Evolutionary conservation across 805 yeast species (phyloP).

Genomic region (Osmozyma mogii): DNA sequence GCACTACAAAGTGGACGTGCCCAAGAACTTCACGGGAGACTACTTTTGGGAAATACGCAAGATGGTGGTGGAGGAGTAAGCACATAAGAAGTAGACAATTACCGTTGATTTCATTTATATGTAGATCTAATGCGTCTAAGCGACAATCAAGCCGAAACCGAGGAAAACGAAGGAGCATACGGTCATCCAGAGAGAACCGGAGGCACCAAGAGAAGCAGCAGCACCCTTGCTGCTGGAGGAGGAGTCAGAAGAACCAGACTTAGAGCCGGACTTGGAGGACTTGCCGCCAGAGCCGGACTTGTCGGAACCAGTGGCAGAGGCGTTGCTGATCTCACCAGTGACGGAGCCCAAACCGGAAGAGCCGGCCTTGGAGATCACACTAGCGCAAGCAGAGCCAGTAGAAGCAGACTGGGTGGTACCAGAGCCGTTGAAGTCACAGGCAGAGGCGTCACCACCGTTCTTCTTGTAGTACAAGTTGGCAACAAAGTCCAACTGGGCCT

Average conservation of each 20-base stretch:
- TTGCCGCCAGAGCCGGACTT: conserved; percentile 23
- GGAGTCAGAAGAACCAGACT: conserved; percentile 11
- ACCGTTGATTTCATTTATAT: too few species aligned
- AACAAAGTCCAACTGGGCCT: conserved; percentile 31
- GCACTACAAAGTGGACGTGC: conserved; percentile 13
- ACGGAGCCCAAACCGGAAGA: conserved; percentile 57
- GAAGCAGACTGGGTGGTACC: conserved; percentile 37
- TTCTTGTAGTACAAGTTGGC: conserved; percentile 33
- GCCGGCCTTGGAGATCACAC: conserved; percentile 61
- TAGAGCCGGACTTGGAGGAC: conserved; percentile 6
- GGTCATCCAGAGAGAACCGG: conserved; percentile 20
- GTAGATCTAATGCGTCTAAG: conserved; percentile 2
- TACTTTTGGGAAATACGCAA: conserved; percentile 37
- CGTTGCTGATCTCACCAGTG: conserved; percentile 9
- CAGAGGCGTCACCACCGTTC: conserved; percentile 35
- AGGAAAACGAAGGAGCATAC: conserved; percentile 17
- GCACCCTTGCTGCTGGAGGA: conserved; percentile 8
- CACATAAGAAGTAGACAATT: neutral
- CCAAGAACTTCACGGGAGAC: conserved; percentile 15
- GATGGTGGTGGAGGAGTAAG: conserved; percentile 29
- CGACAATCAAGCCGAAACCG: conserved; percentile 22
- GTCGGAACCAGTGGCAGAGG: conserved; percentile 17
- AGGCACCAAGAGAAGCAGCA: conserved; percentile 15
- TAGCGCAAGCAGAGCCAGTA: conserved; percentile 47
- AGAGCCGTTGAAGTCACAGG: conserved; percentile 59